These are phyloP conservation scores for Heimioporus sp. DNA, from an alignment of 768 basidiomycete genomes.

Conservation along the genomic window DNA sequence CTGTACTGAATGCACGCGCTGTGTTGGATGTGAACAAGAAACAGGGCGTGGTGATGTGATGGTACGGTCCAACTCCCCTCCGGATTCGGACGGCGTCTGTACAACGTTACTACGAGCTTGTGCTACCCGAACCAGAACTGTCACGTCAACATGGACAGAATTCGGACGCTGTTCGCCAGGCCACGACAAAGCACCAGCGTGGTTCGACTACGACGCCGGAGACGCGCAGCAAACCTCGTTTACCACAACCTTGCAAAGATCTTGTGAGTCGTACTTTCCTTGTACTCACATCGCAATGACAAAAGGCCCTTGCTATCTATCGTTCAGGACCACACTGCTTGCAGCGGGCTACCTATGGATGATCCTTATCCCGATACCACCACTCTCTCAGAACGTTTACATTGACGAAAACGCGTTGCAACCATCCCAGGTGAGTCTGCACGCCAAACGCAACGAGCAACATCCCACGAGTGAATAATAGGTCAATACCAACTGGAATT, in stretches of 20 bases:
- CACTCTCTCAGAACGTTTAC: slow-evolving; percentile 67
- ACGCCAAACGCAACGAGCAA: background rate
- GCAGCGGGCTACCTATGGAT: slow-evolving; percentile 80
- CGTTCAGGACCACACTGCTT: slow-evolving; percentile 53
- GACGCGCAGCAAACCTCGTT: slow-evolving; percentile 33
- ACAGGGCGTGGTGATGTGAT: slow-evolving; percentile 4
- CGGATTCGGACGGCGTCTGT: slow-evolving; percentile 20
- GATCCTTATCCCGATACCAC: slow-evolving; percentile 64
- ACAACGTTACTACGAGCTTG: no score
- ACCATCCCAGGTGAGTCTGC: slow-evolving; percentile 70
- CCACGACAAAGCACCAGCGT: slow-evolving; percentile 31
- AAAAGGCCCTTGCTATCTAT: no score
- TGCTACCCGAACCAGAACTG: no score
- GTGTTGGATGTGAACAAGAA: slow-evolving; percentile 5
- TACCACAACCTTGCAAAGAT: slow-evolving; percentile 31
- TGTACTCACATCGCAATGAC: background rate
- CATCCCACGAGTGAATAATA: slow-evolving; percentile 26
- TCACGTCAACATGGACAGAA: slow-evolving; percentile 20
- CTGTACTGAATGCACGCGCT: background rate
- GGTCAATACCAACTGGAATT: slow-evolving; percentile 91
- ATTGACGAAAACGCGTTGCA: slow-evolving; percentile 97
- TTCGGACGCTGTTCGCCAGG: slow-evolving; percentile 15
- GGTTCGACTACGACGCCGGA: slow-evolving; percentile 47
- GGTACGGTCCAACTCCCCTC: slow-evolving; percentile 1
- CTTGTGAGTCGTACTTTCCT: slow-evolving; percentile 20